Evolutionary conservation across 495 filamentous ascomycete species (phyloP).

Genomic region (Neurospora sp.): DNA sequence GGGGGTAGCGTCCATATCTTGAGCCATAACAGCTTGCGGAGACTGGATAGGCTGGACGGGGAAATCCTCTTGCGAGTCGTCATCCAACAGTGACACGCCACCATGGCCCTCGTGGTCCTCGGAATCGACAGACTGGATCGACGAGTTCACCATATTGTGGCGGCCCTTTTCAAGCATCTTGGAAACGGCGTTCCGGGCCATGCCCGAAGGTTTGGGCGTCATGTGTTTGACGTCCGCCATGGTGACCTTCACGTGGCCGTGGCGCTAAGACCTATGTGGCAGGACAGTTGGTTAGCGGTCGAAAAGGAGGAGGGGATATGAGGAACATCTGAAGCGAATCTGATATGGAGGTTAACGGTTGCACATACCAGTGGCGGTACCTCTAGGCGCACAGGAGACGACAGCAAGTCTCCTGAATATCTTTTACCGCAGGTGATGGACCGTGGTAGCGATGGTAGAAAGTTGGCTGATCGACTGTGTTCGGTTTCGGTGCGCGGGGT

Average conservation of each 20-base stretch:
- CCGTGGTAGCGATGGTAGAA: not conserved
- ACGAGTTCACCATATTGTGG: not conserved
- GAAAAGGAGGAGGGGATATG: not conserved
- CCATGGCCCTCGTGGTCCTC: constrained; percentile 6
- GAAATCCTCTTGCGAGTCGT: not conserved
- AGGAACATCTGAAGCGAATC: not conserved
- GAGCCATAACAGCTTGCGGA: not conserved
- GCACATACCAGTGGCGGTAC: not conserved
- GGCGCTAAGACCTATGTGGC: not conserved
- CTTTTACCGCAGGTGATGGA: not conserved
- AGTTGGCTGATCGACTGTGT: not conserved
- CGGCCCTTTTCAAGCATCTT: not conserved
- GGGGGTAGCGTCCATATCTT: not conserved
- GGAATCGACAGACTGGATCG: not conserved
- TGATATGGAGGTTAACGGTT: not conserved
- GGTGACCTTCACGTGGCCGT: not conserved
- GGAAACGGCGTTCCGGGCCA: not conserved
- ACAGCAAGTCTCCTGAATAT: not conserved
- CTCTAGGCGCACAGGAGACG: not conserved
- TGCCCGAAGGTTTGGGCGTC: not conserved
- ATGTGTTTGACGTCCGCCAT: not conserved
- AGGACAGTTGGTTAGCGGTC: not conserved
- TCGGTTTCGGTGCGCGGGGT: not conserved
- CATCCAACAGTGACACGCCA: not conserved
- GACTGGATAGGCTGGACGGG: not conserved